Base-by-base conservation (phyloP, 257 asterid genomes). In the Ocimum tenuiflorum region DNA sequence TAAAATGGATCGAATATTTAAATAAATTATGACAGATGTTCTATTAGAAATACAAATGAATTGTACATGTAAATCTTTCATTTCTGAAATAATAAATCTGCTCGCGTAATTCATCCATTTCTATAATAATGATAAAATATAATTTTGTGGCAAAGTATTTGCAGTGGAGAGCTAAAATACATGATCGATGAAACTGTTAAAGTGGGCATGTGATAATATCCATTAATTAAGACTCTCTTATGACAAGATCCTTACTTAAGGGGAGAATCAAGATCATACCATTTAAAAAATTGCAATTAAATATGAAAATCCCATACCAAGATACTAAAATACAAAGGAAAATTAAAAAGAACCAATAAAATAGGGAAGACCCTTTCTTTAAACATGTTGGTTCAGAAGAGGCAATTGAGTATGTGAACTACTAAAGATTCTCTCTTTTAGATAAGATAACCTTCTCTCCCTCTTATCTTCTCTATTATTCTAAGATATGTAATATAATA, bases 221-320 rank as follows among this genome's bases (percentile, higher is more conserved):
- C 71, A 61, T 67, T 61, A 41, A 52, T 49, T 38, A 57, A 54
- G 29, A 63, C 50, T 62, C 49, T 57, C 39, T 18, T 57, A 75
- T 48, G 69, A 70, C 72, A 38, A 61, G 79, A 80, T 76, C 76
- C 81, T 47, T 65, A 33, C 48, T 61, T 67, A 19, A 73, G 54
- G 77, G 79, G 47, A 68, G 61, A 72, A 71, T 69, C 69, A 51
- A 66, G 73, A 71, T 61, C 22, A 22, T 23, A 42, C 68, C 22
- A 49, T 39, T 60, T 50, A n/a, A 20, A 24, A n/a, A 43, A 15
- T 23, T 54, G 22, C 43, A 48, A 13, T 50, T 12, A 41, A 8
- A 6, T 24, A 39, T 38, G 24, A 24, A 60, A 67, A 64, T 64
- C 58, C 58, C 63, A 50, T 41, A 52, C 29, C 70, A 62, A 71